Evolutionary conservation across 129 eudicot species (phyloP).

Genomic region (Erigeron canadensis): DNA sequence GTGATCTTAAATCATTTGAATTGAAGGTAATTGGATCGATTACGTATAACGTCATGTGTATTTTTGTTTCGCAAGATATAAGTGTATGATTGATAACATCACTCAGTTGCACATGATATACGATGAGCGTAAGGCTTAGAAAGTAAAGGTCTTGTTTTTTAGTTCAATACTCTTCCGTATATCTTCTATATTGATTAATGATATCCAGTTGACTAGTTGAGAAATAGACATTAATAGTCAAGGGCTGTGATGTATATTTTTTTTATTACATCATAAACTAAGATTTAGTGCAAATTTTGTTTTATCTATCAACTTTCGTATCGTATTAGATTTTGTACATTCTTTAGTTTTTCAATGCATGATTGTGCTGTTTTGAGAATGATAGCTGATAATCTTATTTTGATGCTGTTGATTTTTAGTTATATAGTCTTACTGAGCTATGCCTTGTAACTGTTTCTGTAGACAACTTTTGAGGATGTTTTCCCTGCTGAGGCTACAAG

Average conservation of each 20-base stretch:
- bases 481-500: slow-evolving; percentile 95
- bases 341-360: slow-evolving; percentile 4
- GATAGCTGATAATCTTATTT: neutral
- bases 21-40: slow-evolving; percentile 54
- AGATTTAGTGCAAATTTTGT: neutral
- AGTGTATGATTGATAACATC: neutral
- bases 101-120: neutral
- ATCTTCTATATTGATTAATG: neutral
- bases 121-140: too few relatives aligned
- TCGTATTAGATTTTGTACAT: neutral
- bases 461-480: slow-evolving; percentile 97
- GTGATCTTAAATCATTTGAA: slow-evolving; percentile 94
- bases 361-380: slow-evolving; percentile 11
- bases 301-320: neutral
- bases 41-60: slow-evolving; percentile 2
- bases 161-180: neutral
- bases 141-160: neutral
- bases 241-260: slow-evolving; percentile 5
- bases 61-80: slow-evolving; percentile 25
- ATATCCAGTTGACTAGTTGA: slow-evolving; percentile 11
- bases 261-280: neutral
- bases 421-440: neutral
- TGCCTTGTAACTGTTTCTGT: slow-evolving; percentile 14
- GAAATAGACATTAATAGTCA: neutral
- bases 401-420: slow-evolving; percentile 2